A percentile compares a stretch with the other conserved stretches of the same genome.
Conservation (phyloP, 2,329 filamentous ascomycete genomes). For the Exophiala viscosa region DNA sequence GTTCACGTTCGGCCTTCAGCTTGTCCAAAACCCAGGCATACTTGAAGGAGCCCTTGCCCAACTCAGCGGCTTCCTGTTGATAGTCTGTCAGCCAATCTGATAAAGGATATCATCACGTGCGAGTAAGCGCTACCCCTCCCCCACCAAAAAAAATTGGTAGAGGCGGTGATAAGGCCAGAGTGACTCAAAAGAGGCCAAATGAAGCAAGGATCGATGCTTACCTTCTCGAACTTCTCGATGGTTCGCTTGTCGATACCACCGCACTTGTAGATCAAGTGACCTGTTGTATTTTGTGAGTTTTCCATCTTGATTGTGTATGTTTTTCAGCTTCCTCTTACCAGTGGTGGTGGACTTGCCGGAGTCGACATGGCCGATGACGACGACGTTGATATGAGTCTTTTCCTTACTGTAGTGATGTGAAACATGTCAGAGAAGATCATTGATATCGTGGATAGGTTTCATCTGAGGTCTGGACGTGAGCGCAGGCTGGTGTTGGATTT, state of each 20-base stretch:
- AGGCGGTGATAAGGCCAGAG: slow-evolving; percentile 25
- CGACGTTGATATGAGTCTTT: slow-evolving; percentile 95
- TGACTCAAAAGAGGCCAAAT: slow-evolving; percentile 8
- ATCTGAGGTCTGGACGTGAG: slow-evolving; percentile 9
- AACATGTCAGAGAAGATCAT: slow-evolving; percentile 23
- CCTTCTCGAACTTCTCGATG: slow-evolving; percentile 99
- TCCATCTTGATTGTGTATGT: slow-evolving; percentile 26
- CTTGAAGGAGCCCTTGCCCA: slow-evolving; percentile 99
- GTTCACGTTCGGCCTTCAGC: slow-evolving; percentile 99
- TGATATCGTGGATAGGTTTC: slow-evolving; percentile 17
- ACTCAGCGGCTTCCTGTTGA: slow-evolving; percentile 87
- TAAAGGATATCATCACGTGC: slow-evolving; percentile 20
- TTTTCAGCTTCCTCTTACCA: slow-evolving; percentile 57
- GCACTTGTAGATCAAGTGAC: slow-evolving; percentile 99
- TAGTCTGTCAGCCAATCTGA: slow-evolving; percentile 6
- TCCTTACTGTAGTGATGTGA: slow-evolving; percentile 66
- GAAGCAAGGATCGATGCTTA: slow-evolving; percentile 43
- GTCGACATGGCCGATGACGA: slow-evolving; percentile 99
- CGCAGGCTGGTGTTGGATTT: slow-evolving; percentile 21
- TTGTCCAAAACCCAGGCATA: slow-evolving; percentile 99
- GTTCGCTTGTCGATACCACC: slow-evolving; percentile 99
- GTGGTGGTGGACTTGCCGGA: slow-evolving; percentile 98
- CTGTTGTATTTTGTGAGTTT: slow-evolving; percentile 45
- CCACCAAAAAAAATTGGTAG: slow-evolving; percentile 31
- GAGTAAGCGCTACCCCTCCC: slow-evolving; percentile 35